Percentiles rank a stretch among this genome's conserved stretches.
Conservation (phyloP, 768 basidiomycete genomes). For the Leccinum subgranulosum region DNA sequence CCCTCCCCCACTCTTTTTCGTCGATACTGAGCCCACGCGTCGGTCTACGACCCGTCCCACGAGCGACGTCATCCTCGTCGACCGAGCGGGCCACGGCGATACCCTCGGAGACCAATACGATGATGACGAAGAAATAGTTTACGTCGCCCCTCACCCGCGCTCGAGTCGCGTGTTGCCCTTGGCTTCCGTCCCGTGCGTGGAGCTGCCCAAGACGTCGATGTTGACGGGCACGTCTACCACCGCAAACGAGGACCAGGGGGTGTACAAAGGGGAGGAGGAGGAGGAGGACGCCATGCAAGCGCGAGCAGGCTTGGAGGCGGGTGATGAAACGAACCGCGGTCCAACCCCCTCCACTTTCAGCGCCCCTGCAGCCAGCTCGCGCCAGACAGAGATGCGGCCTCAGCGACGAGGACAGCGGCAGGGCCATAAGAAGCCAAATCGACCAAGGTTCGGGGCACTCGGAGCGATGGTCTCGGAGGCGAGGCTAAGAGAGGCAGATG, state of each 20-base stretch:
- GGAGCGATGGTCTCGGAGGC: constrained; percentile 57
- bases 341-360: constrained; percentile 2
- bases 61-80: constrained; percentile 24
- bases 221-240: constrained; percentile 17
- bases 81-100: constrained; percentile 15
- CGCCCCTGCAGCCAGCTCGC: constrained; percentile 14
- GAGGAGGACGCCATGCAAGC: background rate
- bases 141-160: constrained; percentile 72
- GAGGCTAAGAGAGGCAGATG: constrained; percentile 37
- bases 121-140: constrained; percentile 73
- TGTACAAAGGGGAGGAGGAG: background rate
- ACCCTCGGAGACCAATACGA: constrained; percentile 21
- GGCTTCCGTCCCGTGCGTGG: constrained; percentile 11
- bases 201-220: constrained; percentile 23
- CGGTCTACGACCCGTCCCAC: constrained; percentile 3
- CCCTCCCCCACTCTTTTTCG: constrained; percentile 23
- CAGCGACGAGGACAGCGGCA: constrained; percentile 16
- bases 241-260: background rate
- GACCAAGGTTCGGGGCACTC: constrained; percentile 42
- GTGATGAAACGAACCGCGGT: constrained; percentile 11
- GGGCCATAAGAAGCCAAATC: constrained; percentile 20
- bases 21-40: constrained; percentile 39
- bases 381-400: constrained; percentile 23
- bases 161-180: constrained; percentile 13
- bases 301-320: background rate